phyloP scores from a whole-genome alignment of 2,329 filamentous ascomycete species.

The Bipolaris gigantea region DNA sequence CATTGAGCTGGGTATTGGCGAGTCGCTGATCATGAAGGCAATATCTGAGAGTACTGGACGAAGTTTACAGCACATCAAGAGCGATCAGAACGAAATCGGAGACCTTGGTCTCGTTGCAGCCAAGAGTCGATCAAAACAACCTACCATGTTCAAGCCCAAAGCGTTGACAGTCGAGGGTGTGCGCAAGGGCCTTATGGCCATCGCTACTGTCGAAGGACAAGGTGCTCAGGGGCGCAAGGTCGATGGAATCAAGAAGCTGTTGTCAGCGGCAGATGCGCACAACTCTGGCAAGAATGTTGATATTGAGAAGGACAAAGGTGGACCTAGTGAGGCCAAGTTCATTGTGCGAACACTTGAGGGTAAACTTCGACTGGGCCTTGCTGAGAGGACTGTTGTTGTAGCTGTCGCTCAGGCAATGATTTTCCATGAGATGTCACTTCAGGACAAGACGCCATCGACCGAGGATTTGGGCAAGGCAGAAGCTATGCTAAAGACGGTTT shows the following conservation, averaged over 20 bases:
- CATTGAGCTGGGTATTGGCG: conserved; percentile 96
- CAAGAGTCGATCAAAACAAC: conserved; percentile 92
- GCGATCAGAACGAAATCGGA: conserved; percentile 93
- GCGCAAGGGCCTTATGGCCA: conserved; percentile 82
- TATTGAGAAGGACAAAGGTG: conserved; percentile 89
- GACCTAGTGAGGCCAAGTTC: conserved; percentile 91
- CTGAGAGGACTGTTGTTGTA: conserved; percentile 89
- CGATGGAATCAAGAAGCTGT: conserved; percentile 89
- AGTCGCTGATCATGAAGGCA: conserved; percentile 98
- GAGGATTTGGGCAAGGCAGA: conserved; percentile 82
- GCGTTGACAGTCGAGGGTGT: conserved; percentile 83
- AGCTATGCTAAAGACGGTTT: conserved; percentile 83
- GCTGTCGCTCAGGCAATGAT: conserved; percentile 87
- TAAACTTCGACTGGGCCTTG: conserved; percentile 86
- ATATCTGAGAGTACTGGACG: conserved; percentile 93
- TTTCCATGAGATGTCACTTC: conserved; percentile 74
- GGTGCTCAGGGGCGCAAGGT: conserved; percentile 91
- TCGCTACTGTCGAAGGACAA: conserved; percentile 83
- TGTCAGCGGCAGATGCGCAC: conserved; percentile 84
- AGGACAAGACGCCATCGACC: conserved; percentile 70
- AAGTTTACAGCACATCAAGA: conserved; percentile 85
- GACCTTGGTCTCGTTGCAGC: conserved; percentile 88
- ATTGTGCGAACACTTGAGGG: conserved; percentile 92
- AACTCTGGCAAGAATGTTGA: conserved; percentile 69
- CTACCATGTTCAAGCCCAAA: conserved; percentile 98